Evolutionary conservation across 1,139 yeast genomes (phyloP).

Genomic region (Candida tunisiensis): DNA sequence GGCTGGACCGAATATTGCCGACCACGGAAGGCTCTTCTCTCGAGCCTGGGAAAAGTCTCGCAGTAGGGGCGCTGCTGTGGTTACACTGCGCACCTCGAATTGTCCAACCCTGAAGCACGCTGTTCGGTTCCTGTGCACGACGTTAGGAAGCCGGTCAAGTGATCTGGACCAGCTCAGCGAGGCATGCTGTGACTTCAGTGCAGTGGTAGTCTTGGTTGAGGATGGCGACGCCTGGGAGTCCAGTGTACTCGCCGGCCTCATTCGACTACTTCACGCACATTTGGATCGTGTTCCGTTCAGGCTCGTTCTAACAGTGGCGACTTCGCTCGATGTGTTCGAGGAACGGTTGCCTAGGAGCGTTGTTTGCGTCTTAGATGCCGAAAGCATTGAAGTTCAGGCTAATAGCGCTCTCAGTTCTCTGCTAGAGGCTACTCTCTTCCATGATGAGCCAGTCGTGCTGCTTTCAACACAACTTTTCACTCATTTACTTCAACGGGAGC

Average conservation of each 20-base stretch:
- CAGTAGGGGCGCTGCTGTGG: slow-evolving; percentile 7
- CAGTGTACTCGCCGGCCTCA: slow-evolving; percentile 31
- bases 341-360: slow-evolving; percentile 23
- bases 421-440: slow-evolving; percentile 4
- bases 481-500: slow-evolving; percentile 10
- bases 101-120: slow-evolving; percentile 20
- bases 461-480: slow-evolving; percentile 11
- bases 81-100: slow-evolving; percentile 16
- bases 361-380: slow-evolving; percentile 9
- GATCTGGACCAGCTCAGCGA: slow-evolving; percentile 6
- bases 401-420: not conserved
- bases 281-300: slow-evolving; percentile 24
- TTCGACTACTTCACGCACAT: slow-evolving; percentile 28
- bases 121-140: slow-evolving; percentile 19
- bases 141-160: slow-evolving; percentile 6
- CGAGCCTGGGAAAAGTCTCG: slow-evolving; percentile 9
- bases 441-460: slow-evolving; percentile 6
- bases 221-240: slow-evolving; percentile 46
- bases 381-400: slow-evolving; percentile 6
- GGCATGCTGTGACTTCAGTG: too few species aligned
- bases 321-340: slow-evolving; percentile 28
- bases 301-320: slow-evolving; percentile 37
- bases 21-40: slow-evolving; percentile 14
- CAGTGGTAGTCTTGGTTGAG: slow-evolving; percentile 36
- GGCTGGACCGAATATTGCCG: slow-evolving; percentile 20